A percentile compares a stretch with the other conserved stretches of the same genome.
These are phyloP conservation scores for Lumnitzera racemosa DNA, from an alignment of 345 rosid genomes.

Conservation along the genomic window DNA sequence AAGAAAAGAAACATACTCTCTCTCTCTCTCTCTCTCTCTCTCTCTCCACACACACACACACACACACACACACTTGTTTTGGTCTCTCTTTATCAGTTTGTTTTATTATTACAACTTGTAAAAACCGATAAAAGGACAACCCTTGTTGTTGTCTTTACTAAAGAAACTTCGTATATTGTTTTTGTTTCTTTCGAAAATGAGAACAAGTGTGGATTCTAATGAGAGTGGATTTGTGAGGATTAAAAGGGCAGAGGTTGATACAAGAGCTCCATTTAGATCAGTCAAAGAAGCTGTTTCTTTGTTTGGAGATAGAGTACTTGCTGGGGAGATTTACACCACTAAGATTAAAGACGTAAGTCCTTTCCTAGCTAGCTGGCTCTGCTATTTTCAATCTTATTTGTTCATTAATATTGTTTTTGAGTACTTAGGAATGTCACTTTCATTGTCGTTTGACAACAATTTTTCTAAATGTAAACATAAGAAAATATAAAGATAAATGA, in stretches of 20 bases:
- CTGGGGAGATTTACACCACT: conserved; percentile 12
- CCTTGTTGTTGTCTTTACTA: no score
- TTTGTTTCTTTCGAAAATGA: no score
- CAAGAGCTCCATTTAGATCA: conserved; percentile 15
- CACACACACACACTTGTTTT: neutral
- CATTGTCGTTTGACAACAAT: no score
- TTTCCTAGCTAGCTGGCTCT: neutral
- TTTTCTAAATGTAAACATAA: no score
- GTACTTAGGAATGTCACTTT: no score
- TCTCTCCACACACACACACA: neutral
- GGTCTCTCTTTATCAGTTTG: no score
- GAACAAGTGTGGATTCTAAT: neutral
- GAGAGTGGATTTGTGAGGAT: conserved; percentile 1
- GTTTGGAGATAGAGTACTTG: conserved; percentile 12
- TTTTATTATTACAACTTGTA: no score
- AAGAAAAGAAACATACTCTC: conserved; percentile 17
- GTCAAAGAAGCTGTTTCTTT: conserved; percentile 20
- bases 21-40: neutral
- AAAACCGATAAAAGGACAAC: no score
- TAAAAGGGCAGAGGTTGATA: conserved; percentile 17
- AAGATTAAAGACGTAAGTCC: conserved; percentile 10
- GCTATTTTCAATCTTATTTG: neutral
- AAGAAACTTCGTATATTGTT: no score
- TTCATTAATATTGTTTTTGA: no score
- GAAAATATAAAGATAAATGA: no score